A percentile compares a stretch with the other conserved stretches of the same genome.
phyloP scores from a whole-genome alignment of 345 rosid genomes.

The Diplotaxis tenuifolia region DNA sequence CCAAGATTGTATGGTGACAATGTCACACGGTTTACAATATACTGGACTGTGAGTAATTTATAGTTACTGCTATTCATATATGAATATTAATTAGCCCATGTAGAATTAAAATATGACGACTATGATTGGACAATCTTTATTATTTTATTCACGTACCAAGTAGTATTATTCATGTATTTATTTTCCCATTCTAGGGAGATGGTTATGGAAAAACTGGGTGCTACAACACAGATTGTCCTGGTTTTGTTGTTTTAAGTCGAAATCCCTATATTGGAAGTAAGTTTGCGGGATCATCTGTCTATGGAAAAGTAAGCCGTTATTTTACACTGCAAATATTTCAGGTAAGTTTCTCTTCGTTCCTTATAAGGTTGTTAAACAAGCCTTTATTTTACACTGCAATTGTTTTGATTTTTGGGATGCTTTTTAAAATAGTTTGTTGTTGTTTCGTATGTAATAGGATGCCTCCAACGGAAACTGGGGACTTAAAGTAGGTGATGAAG shows the following conservation, averaged over 20 bases:
- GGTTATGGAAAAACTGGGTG: constrained; percentile 19
- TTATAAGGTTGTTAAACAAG: not conserved
- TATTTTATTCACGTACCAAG: not conserved
- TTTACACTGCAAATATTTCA: not conserved
- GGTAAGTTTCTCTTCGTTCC: not conserved
- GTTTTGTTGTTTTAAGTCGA: constrained; percentile 23
- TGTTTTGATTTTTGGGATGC: not conserved
- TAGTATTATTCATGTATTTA: not conserved
- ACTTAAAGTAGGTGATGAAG: not conserved
- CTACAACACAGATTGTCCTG: constrained; percentile 28
- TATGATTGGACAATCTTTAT: not conserved
- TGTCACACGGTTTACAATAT: constrained; percentile 19
- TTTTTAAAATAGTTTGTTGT: not conserved
- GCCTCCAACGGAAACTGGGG: constrained; percentile 5
- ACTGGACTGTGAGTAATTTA: constrained; percentile 25
- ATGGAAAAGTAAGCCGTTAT: not conserved
- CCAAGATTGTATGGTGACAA: constrained; percentile 29
- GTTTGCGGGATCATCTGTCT: constrained; percentile 11
- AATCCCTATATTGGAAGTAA: not conserved
- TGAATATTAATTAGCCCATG: not conserved
- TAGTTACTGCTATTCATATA: not conserved
- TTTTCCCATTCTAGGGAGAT: not conserved
- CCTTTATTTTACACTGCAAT: too few relatives aligned
- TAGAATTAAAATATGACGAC: not conserved
- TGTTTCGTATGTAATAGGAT: constrained; percentile 21